Evolutionary conservation across 805 yeast genomes (phyloP), one percentile per base, ranked within the genome.

Genomic region (Wickerhamomyces hampshirensis): DNA sequence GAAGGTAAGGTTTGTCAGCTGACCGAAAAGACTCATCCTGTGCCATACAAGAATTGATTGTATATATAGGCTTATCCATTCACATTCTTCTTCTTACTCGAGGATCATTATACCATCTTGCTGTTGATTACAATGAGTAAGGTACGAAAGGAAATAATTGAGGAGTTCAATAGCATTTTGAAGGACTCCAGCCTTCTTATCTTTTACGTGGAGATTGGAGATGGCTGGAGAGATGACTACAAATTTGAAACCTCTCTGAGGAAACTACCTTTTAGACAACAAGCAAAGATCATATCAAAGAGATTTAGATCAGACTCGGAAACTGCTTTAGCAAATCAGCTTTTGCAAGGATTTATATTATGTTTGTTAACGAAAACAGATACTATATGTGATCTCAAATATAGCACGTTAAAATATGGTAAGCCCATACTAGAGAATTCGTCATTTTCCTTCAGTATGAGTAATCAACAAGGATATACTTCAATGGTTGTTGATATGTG

Each of bases 401-500:
- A 71, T 30, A 38, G 40, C 0, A 51, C 46, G 23, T 69, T 66
- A 26, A 38, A 53, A 23, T 69, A 49, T 46, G 91, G 93, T 1
- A 84, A 83, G 46, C 89, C 93, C 0, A 42, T 23, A 4, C 31
- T 75, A 12, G 35, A 38, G 2, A 55, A 48, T 17, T 40, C 60
- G 5, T 31, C 39, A 4, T 44, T 69, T 24, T 56, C 65, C 23
- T 84, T 75, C 60, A 83, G 77, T 51, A 59, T 77, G 48, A 72
- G 84, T 5, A 77, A 77, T 45, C 83, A 85, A 24, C 66, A 69
- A 24, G 68, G 68, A 6, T 43, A 68, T 6, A 63, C 77, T 2
- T 59, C 74, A 14, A 54, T 82, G 43, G 73, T 61, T 4, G 53
- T 77, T 2, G 29, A 46, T n/a, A 33, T 28, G 0, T 26, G 39